Evolutionary conservation across 2,329 filamentous ascomycete species (phyloP).

Genomic region (Lachnellula hyalina): DNA sequence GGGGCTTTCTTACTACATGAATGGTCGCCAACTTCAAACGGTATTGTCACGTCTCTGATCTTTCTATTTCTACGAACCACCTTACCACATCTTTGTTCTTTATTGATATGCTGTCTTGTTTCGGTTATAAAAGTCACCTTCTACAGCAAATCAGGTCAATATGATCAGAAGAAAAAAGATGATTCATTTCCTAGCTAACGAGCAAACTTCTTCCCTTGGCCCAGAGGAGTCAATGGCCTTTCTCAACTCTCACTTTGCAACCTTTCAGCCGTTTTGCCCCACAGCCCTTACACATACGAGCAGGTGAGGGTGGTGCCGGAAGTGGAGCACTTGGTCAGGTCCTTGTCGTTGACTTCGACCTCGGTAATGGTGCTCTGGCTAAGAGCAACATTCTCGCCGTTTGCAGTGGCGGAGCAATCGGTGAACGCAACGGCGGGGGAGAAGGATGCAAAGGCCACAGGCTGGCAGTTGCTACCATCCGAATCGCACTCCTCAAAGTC

Average conservation of each 20-base stretch:
- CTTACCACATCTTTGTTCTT: neutral
- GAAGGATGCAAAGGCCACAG: neutral
- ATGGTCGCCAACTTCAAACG: too few relatives aligned
- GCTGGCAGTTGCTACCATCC: neutral
- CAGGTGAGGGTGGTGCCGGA: neutral
- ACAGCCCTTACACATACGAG: slow-evolving; percentile 12
- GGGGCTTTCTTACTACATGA: too few relatives aligned
- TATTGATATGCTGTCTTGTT: too few relatives aligned
- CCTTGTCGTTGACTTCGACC: neutral
- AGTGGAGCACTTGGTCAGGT: neutral
- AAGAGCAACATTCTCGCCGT: neutral
- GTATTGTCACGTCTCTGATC: too few relatives aligned
- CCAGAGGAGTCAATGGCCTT: too few relatives aligned
- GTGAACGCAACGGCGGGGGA: neutral
- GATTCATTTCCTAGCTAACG: too few relatives aligned
- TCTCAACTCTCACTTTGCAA: too few relatives aligned
- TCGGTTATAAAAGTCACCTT: too few relatives aligned
- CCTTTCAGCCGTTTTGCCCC: neutral
- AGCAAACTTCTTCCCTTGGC: too few relatives aligned
- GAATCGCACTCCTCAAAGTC: slow-evolving; percentile 34
- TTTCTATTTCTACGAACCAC: too few relatives aligned
- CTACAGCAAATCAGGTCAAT: too few relatives aligned
- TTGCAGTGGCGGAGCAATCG: neutral
- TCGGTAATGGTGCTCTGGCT: neutral
- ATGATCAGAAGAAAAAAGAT: too few relatives aligned